Evolutionary conservation across 1,139 yeast genomes (phyloP).

Genomic region (Suhomyces maxii): DNA sequence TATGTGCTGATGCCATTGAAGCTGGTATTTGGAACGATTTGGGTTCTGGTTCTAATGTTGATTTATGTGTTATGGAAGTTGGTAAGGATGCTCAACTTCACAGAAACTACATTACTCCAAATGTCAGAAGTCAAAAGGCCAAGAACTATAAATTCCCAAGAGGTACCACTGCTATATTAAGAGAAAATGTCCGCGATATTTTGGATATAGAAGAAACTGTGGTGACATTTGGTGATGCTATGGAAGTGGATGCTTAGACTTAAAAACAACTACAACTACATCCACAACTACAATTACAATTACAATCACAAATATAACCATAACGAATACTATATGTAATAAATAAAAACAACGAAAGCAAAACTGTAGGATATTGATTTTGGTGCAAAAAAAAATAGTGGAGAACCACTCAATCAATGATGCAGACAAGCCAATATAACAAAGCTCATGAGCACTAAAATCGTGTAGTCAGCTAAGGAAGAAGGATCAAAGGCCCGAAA

Average conservation of each 20-base stretch:
- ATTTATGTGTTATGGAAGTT: conserved; percentile 91
- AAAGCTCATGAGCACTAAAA: too few species aligned
- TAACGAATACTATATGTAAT: neutral
- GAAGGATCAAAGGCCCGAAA: too few species aligned
- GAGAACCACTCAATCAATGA: too few species aligned
- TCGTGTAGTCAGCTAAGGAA: too few species aligned
- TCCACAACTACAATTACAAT: too few species aligned
- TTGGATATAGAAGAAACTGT: conserved; percentile 74
- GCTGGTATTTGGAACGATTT: conserved; percentile 99
- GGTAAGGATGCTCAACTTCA: conserved; percentile 82
- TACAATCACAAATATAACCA: neutral
- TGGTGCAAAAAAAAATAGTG: too few species aligned
- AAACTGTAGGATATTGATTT: neutral
- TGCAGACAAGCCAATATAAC: too few species aligned
- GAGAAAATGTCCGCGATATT: conserved; percentile 60
- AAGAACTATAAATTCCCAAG: conserved; percentile 78
- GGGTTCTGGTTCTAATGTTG: conserved; percentile 98
- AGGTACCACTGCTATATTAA: conserved; percentile 88
- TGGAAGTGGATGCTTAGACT: conserved; percentile 72
- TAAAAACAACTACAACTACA: neutral
- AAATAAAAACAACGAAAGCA: neutral
- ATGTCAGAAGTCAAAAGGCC: conserved; percentile 78
- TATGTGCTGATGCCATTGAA: conserved; percentile 91
- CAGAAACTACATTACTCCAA: conserved; percentile 90
- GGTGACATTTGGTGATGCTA: conserved; percentile 49